phyloP scores from a whole-genome alignment of 306 rosid genomes.

The Betula pendula region DNA sequence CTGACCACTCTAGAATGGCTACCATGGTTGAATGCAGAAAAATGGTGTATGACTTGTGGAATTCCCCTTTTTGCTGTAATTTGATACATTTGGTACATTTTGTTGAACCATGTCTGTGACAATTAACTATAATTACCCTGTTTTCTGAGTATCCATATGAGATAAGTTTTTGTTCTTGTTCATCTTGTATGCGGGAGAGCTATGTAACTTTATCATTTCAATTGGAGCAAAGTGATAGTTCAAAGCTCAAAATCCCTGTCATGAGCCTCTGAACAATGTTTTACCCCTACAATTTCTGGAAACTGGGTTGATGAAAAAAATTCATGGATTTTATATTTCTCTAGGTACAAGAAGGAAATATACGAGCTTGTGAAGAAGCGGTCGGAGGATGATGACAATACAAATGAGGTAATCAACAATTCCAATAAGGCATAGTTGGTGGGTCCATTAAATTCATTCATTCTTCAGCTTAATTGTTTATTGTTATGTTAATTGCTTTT shows the following conservation, averaged over 20 bases:
- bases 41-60: background rate
- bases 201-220: background rate
- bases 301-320: background rate
- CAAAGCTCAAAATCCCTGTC: background rate
- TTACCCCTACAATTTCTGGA: background rate
- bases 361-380: conserved; percentile 73
- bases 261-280: background rate
- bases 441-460: conserved; percentile 13
- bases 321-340: conserved; percentile 17
- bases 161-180: background rate
- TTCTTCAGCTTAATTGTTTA: conserved; percentile 17
- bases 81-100: background rate
- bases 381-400: conserved; percentile 70
- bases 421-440: conserved; percentile 20
- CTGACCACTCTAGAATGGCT: background rate
- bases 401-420: conserved; percentile 57
- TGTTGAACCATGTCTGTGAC: background rate
- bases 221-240: conserved; percentile 5
- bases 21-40: background rate
- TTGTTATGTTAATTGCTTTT: conserved; percentile 5
- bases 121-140: background rate
- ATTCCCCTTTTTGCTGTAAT: background rate
- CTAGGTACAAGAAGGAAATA: conserved; percentile 81
- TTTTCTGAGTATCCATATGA: background rate
- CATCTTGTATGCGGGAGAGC: background rate